Percentiles rank a stretch among this genome's conserved stretches.
Evolutionary conservation across 441 rosid species (phyloP).

Genomic region (Raphanus hybrid): DNA sequence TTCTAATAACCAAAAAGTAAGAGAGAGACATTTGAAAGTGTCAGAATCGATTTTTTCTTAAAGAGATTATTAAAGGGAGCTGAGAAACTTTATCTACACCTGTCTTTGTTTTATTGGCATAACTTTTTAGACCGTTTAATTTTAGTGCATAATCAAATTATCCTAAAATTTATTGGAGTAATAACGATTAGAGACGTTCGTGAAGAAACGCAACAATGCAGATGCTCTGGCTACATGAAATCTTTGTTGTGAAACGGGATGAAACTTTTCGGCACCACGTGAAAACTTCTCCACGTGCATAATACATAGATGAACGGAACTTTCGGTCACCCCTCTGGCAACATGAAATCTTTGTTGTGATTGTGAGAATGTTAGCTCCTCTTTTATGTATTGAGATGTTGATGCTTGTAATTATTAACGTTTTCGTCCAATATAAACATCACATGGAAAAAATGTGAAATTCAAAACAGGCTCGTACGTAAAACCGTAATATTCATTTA

Average conservation of each 20-base stretch:
- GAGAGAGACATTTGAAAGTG: no score
- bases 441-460: neutral
- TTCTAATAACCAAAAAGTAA: no score
- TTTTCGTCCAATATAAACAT: neutral
- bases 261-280: no score
- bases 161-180: neutral
- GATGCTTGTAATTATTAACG: neutral
- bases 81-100: neutral
- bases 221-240: no score
- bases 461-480: no score
- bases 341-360: no score
- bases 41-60: no score
- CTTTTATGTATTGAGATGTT: neutral
- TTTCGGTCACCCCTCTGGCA: no score
- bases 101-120: neutral
- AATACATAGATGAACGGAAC: no score
- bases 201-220: no score
- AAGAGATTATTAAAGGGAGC: neutral
- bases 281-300: no score
- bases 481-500: neutral
- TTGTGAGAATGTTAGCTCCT: neutral
- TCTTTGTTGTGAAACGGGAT: no score
- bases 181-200: neutral
- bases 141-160: neutral
- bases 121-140: neutral